phyloP scores from a whole-genome alignment of 441 rosid genomes.

The Raphanus hybrid region DNA sequence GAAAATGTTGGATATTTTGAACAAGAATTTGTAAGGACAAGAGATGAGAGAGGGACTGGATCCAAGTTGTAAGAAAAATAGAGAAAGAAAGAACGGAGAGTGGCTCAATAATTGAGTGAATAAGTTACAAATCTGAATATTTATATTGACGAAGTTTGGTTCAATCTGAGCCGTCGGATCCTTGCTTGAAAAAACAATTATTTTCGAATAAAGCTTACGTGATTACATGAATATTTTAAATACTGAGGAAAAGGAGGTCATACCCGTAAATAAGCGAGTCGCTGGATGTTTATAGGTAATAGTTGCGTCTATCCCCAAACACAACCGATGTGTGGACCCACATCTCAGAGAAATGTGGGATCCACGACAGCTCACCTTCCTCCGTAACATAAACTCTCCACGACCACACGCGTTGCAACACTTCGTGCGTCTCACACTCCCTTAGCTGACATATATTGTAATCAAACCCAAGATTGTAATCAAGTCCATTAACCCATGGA shows the following conservation, averaged over 20 bases:
- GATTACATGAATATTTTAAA: background rate
- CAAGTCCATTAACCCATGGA: too few species aligned
- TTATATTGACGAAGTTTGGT: background rate
- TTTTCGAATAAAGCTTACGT: background rate
- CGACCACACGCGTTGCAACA: background rate
- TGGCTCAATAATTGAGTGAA: background rate
- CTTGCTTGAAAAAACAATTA: too few species aligned
- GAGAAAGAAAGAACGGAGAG: background rate
- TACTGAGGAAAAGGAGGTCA: background rate
- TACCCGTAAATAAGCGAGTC: background rate
- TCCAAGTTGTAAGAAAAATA: background rate
- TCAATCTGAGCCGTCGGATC: background rate
- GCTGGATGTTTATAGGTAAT: background rate
- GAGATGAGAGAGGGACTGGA: background rate
- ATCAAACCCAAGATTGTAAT: too few species aligned
- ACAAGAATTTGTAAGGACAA: background rate
- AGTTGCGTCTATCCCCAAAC: conserved; percentile 33
- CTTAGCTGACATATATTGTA: background rate
- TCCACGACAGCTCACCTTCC: conserved; percentile 35
- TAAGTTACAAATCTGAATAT: background rate
- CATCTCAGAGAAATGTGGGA: conserved; percentile 17
- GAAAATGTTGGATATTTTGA: background rate
- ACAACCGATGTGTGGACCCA: conserved; percentile 30
- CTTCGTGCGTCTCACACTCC: conserved; percentile 5
- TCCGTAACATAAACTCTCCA: background rate